These are phyloP conservation scores for Annona cherimola DNA, from an alignment of 164 flowering plant genomes.

Conservation along the genomic window DNA sequence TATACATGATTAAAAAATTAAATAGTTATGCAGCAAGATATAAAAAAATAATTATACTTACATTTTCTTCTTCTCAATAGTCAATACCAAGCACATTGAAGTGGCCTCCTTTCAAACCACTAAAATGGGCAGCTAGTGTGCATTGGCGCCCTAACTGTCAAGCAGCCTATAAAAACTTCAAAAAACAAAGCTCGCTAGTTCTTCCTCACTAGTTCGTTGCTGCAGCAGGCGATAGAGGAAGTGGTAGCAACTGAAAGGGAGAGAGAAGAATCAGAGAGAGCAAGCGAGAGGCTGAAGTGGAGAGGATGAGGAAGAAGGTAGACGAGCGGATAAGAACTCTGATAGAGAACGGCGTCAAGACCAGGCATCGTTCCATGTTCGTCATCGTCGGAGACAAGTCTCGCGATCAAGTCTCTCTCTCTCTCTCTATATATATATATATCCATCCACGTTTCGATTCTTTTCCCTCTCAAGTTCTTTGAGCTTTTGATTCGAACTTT, in stretches of 20 bases:
- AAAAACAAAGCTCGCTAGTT: not conserved
- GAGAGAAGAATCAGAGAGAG: not conserved
- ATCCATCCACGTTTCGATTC: not conserved
- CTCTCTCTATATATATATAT: not conserved
- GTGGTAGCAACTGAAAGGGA: not conserved
- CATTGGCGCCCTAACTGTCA: too few species aligned
- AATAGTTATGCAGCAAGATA: too few species aligned
- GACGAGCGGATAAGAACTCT: conserved; percentile 88
- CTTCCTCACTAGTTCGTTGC: too few species aligned
- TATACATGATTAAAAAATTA: too few species aligned
- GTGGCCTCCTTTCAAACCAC: too few species aligned
- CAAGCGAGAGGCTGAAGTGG: not conserved
- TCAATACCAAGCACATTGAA: too few species aligned
- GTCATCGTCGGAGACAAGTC: conserved; percentile 87
- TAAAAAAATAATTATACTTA: too few species aligned
- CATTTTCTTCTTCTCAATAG: too few species aligned
- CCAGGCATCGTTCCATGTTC: conserved; percentile 79
- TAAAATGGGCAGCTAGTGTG: too few species aligned
- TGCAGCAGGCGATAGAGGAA: not conserved
- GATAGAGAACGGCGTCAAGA: conserved; percentile 82
- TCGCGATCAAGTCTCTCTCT: conserved; percentile 60
- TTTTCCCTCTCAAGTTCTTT: not conserved
- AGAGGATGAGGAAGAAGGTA: conserved; percentile 82
- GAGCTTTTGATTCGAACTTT: not conserved
- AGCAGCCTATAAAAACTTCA: not conserved